A percentile compares a stretch with the other conserved stretches of the same genome.
These are phyloP conservation scores for Bryopsis sp. DNA, from an alignment of 139 green algal species.

Conservation along the genomic window DNA sequence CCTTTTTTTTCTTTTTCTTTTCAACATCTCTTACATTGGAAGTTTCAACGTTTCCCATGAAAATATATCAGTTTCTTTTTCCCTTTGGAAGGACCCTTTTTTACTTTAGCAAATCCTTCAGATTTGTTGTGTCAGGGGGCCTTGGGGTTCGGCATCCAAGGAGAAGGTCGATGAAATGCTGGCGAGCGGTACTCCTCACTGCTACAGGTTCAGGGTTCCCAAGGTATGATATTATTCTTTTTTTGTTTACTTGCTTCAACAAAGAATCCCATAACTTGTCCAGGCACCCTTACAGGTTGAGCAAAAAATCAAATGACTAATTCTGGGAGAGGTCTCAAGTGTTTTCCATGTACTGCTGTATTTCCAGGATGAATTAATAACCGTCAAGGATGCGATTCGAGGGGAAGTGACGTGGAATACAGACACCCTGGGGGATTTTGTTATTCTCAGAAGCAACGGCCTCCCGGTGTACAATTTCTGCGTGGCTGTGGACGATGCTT, in stretches of 20 bases:
- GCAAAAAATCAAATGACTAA: no score
- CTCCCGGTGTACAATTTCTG: constrained; percentile 99
- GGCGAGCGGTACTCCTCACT: constrained; percentile 69
- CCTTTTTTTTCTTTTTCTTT: no score
- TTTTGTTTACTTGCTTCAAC: no score
- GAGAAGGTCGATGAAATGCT: constrained; percentile 77
- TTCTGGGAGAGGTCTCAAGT: no score
- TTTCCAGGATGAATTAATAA: constrained; percentile 43
- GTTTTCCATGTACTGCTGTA: neutral
- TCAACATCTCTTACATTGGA: neutral
- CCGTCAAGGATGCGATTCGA: constrained; percentile 75
- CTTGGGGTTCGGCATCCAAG: constrained; percentile 76
- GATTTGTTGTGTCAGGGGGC: constrained; percentile 42
- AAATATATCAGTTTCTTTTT: no score
- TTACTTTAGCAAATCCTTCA: neutral
- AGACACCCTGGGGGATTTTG: constrained; percentile 97
- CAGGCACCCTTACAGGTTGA: no score
- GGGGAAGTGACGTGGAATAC: constrained; percentile 91
- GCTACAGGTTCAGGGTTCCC: constrained; percentile 91
- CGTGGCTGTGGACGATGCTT: constrained; percentile 93
- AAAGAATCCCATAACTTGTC: no score
- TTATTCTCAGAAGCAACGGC: constrained; percentile 92
- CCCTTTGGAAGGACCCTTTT: no score
- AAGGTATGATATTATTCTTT: constrained; percentile 21
- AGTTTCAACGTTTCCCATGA: neutral